phyloP scores from a whole-genome alignment of 257 asterid species.

The Forsythia viridissima region DNA sequence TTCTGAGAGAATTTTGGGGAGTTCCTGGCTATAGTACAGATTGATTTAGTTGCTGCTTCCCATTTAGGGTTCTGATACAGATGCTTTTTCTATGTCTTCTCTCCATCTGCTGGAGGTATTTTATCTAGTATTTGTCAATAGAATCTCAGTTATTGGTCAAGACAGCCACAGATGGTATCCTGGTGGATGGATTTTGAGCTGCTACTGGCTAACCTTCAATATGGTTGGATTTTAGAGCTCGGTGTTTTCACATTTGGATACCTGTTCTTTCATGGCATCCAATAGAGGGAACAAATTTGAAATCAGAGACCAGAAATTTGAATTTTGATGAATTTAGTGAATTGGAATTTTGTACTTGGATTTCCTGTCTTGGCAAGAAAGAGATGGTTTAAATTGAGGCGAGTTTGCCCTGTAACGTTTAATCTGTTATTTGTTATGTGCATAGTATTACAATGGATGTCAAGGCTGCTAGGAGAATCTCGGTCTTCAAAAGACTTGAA shows the following conservation, averaged over 20 bases:
- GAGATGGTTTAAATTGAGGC: background rate
- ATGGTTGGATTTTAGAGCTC: background rate
- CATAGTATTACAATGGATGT: constrained; percentile 35
- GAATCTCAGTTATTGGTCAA: background rate
- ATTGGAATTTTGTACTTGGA: background rate
- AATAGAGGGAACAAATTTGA: background rate
- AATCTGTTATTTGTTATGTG: constrained; percentile 9
- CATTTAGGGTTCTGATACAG: background rate
- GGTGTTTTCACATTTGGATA: background rate
- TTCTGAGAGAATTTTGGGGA: background rate
- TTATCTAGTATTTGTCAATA: background rate
- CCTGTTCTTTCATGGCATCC: background rate
- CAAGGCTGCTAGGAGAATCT: constrained; percentile 22
- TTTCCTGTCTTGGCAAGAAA: constrained; percentile 8
- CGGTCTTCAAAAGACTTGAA: constrained; percentile 18
- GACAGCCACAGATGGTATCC: background rate
- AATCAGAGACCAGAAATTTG: background rate
- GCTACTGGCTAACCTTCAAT: background rate
- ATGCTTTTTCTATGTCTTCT: constrained; percentile 8
- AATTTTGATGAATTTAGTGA: constrained; percentile 2
- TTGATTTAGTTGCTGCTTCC: background rate
- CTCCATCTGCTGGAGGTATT: background rate
- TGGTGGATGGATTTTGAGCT: background rate
- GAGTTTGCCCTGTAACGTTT: constrained; percentile 20
- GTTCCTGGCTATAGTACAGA: background rate